phyloP scores from a whole-genome alignment of 257 asterid species.

The Solanum dulcamara region DNA sequence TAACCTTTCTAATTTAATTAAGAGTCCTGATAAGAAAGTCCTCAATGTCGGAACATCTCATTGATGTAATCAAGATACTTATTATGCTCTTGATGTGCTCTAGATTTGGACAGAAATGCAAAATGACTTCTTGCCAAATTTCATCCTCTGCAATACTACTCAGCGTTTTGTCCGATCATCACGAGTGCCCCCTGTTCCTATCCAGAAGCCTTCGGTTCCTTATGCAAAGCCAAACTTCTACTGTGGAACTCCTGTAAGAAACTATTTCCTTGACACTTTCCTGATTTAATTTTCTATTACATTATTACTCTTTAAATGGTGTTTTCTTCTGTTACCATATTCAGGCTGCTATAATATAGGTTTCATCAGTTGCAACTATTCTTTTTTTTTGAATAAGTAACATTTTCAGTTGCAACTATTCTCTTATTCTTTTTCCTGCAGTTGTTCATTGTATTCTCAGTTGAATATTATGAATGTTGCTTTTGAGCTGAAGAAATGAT shows the following conservation, averaged over 20 bases:
- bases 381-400: too few relatives aligned
- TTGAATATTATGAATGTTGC: background rate
- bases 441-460: background rate
- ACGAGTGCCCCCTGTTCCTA: conserved; percentile 59
- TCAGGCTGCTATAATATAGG: background rate
- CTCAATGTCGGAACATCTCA: background rate
- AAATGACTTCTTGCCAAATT: conserved; percentile 91
- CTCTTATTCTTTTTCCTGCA: background rate
- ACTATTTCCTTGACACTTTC: background rate
- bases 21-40: background rate
- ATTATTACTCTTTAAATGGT: background rate
- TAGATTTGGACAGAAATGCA: conserved; percentile 99
- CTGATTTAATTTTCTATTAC: background rate
- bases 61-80: conserved; percentile 5
- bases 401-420: background rate
- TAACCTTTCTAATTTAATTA: background rate
- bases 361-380: background rate
- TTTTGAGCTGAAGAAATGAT: background rate
- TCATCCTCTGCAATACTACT: conserved; percentile 92
- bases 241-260: conserved; percentile 91
- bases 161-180: conserved; percentile 95
- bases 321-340: background rate
- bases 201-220: conserved; percentile 91
- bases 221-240: conserved; percentile 86
- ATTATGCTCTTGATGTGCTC: conserved; percentile 9